Evolutionary conservation across 768 basidiomycete genomes (phyloP), one percentile per base, ranked within the genome.

Genomic region (Suillus variegatus): DNA sequence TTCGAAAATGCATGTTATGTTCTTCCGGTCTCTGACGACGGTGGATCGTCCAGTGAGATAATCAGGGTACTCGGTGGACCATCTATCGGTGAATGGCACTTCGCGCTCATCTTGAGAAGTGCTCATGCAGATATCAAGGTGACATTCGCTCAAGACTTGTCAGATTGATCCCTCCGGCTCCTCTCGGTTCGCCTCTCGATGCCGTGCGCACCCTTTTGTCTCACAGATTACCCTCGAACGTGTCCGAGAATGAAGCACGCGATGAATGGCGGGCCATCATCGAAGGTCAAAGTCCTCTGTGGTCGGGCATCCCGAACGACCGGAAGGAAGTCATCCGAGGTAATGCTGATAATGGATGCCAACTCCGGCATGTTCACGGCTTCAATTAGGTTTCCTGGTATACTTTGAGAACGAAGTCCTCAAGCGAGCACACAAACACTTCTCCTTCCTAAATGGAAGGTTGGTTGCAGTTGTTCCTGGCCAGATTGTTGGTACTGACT

Each of bases 31-130:
- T 96, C 94, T 7, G 96, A 98, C 73, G 95, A 98, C 75, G 96
- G 96, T 1, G 96, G 96, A 52, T 95, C 93, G 4, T 97, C 95
- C 3, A 93, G 92, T 68, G 95, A 97, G 81, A 97, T 97, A 61
- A 93, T 95, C 61, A 88, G 95, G 58, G 94, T 95, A 28, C 82
- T 98, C 62, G 92, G 91, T 20, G 93, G 93, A 3, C 92, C 93
- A 25, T 94, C 93, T 41, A 86, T 95, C 71, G 92, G 93, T 91
- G 70, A 65, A 72, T 67, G 58, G 49, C 63, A 22, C 22, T 60
- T 68, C 18, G 16, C 51, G 14, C 66, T 69, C 63, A 22, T 64
- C 67, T 43, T 36, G 67, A 68, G 58, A 38, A 22, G 41, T 57
- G 51, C 63, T 68, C 43, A 44, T 52, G 61, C 55, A 28, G 32